Percentiles rank a stretch among this genome's conserved stretches.
Conservation (phyloP, 1,284 basidiomycete species). For the Pseudomicrostroma phylloplanum region DNA sequence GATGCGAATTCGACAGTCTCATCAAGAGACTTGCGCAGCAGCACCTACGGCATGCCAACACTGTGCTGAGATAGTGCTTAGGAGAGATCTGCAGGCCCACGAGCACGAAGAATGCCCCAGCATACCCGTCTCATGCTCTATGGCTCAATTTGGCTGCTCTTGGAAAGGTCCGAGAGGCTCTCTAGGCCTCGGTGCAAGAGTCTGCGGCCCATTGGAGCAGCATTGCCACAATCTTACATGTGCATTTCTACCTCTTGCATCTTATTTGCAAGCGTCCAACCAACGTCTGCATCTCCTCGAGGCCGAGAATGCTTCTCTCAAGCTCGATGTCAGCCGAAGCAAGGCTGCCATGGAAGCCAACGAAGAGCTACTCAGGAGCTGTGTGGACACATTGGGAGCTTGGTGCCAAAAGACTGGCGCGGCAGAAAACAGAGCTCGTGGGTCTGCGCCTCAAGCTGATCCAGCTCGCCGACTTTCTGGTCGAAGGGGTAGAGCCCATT, state of each 20-base stretch:
- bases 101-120: constrained; percentile 17
- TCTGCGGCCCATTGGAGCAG: too few relatives aligned
- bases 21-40: constrained; percentile 8
- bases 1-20: constrained; percentile 2
- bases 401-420: neutral
- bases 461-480: neutral
- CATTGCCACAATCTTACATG: constrained; percentile 10
- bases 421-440: neutral
- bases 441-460: neutral
- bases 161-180: constrained; percentile 23
- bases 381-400: neutral
- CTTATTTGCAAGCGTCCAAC: constrained; percentile 19
- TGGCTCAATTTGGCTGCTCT: constrained; percentile 21
- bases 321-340: neutral
- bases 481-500: neutral
- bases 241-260: constrained; percentile 23
- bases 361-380: neutral
- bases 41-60: constrained; percentile 9
- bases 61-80: constrained; percentile 3
- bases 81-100: constrained; percentile 13
- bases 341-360: neutral
- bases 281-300: constrained; percentile 1
- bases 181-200: neutral
- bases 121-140: constrained; percentile 19
- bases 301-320: neutral